A percentile compares a stretch with the other conserved stretches of the same genome.
Evolutionary conservation across 2,329 filamentous ascomycete species (phyloP).

Genomic region (Zymoseptoria ardabiliae): DNA sequence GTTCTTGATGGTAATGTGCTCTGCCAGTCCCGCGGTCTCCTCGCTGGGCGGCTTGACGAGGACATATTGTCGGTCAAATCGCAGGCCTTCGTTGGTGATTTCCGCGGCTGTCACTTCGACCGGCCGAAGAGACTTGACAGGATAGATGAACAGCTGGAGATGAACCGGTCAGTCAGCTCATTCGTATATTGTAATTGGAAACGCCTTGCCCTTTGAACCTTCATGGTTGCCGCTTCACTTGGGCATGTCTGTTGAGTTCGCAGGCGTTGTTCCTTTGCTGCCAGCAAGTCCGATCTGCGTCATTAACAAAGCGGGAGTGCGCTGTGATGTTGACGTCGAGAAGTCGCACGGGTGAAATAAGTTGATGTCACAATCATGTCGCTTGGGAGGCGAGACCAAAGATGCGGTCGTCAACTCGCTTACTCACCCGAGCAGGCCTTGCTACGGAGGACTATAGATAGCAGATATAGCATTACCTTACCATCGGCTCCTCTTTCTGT

Average conservation of each 20-base stretch:
- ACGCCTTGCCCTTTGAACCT: slow-evolving; percentile 25
- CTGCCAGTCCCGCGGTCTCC: slow-evolving; percentile 24
- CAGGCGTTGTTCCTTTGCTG: neutral
- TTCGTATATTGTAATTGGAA: slow-evolving; percentile 1
- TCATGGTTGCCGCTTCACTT: slow-evolving; percentile 16
- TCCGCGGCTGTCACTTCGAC: slow-evolving; percentile 28
- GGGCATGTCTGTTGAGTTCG: neutral
- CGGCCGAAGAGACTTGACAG: slow-evolving; percentile 27
- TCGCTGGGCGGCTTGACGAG: slow-evolving; percentile 27
- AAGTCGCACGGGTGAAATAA: neutral
- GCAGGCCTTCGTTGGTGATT: slow-evolving; percentile 30
- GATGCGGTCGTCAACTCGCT: neutral
- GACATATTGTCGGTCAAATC: slow-evolving; percentile 31
- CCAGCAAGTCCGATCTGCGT: neutral
- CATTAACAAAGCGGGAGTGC: no score
- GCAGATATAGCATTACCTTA: neutral
- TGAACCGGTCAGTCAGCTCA: slow-evolving; percentile 1
- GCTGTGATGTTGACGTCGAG: neutral
- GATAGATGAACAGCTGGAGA: slow-evolving; percentile 29
- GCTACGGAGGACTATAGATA: neutral
- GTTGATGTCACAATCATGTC: neutral
- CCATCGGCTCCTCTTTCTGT: neutral
- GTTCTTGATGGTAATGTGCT: slow-evolving; percentile 31
- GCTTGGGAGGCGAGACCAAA: neutral
- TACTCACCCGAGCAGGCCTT: neutral